Base-by-base conservation (phyloP, 305 asterid genomes). In the Fraxinus nigra region DNA sequence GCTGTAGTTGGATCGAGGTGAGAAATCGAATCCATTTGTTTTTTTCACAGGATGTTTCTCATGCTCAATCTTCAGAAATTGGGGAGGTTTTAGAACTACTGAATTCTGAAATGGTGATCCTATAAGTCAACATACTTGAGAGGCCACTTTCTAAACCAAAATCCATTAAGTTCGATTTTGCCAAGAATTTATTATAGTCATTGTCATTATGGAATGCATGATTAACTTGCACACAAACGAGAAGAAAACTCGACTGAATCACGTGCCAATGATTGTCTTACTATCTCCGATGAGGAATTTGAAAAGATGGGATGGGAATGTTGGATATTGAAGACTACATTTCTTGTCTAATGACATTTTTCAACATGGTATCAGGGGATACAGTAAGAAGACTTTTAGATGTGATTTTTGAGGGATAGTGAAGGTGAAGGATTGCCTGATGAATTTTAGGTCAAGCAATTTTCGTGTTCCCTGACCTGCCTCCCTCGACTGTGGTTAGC, bases 1-100 rank as follows among this genome's bases (percentile, higher is more conserved):
- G 97, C 8, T 90, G 92, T 83, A 93, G 98, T 85, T 92, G 93
- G 97, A 85, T 94, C 69, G 98, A 94, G 87, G 83, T 92, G 85
- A 85, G 90, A 76, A 85, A 89, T 85, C 59, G 69, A 61, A 86
- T 88, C 77, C 93, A 92, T 80, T 14, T 81, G 61, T 92, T 92
- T 78, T 94, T 87, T 74, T 91, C 97, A 1, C 94, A 86, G 84
- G 95, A 89, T 84, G 91, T 92, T 56, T 79, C 84, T 81, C 95
- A 88, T 69, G 24, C 75, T 79, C 83, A 79, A 38, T 82, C 86
- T 24, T 16, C 35, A 0, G 91, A 92, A 14, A 89, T 92, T 28
- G 82, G 78, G 70, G 78, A 86, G 83, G 79, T 88, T 82, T 78
- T 92, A 85, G 90, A 92, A 16, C 46, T 93, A 22, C 75, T 93